Evolutionary conservation across 2,329 filamentous ascomycete genomes (phyloP).

Genomic region (Colletotrichum sp.): DNA sequence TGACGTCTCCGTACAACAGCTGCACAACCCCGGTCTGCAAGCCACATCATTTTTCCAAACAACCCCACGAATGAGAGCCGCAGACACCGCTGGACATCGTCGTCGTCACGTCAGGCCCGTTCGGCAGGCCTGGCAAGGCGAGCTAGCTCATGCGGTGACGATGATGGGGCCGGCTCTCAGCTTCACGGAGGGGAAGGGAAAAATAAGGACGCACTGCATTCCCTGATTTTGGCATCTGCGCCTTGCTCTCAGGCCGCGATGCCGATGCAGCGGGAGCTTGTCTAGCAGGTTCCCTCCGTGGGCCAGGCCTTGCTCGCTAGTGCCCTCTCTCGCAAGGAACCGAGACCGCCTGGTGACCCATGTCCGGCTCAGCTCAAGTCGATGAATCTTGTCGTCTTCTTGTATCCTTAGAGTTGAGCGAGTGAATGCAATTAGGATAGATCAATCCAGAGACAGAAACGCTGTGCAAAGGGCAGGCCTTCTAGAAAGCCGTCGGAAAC

Average conservation of each 20-base stretch:
- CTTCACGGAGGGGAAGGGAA: neutral
- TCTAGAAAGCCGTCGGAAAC: neutral
- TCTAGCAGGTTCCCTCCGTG: neutral
- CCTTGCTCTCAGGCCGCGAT: constrained; percentile 2
- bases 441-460: neutral
- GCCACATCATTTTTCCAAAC: neutral
- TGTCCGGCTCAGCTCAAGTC: neutral
- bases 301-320: neutral
- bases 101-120: neutral
- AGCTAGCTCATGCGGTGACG: neutral
- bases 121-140: neutral
- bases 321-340: neutral
- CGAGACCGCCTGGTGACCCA: neutral
- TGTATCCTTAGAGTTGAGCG: too few relatives aligned
- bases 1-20: neutral
- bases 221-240: neutral
- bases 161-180: neutral
- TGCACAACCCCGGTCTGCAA: neutral
- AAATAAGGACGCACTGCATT: neutral
- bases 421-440: too few relatives aligned
- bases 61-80: neutral
- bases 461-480: neutral
- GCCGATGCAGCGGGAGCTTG: neutral
- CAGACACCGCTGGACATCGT: neutral
- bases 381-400: neutral